Evolutionary conservation across 306 rosid species (phyloP), one percentile per base, ranked within the genome.

Genomic region (Prunus fruticosa): DNA sequence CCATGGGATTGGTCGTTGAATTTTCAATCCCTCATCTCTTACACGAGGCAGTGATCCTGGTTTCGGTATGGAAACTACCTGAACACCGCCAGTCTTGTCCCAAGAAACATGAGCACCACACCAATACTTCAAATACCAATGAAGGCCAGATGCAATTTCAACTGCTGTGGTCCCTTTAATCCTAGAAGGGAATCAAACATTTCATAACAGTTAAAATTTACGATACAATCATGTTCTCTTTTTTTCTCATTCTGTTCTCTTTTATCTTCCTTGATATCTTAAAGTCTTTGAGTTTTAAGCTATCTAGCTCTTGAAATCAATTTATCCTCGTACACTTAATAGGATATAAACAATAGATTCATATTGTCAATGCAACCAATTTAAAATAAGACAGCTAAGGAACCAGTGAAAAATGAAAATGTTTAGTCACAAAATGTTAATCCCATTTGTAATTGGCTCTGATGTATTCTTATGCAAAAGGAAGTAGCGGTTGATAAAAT

Each of bases 81-180:
- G 98, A 85, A 82, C 67, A 62, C 98, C 96, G 65, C 98, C 98
- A 18, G 97, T 90, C 87, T 92, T 95, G 78, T 92, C 92, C 97
- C 97, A 92, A 43, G 99, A 92, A 73, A 95, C 80, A 76, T 92
- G 97, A 82, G 93, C 97, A 50, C 92, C 90, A 22, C 99, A 92
- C 92, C 89, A 90, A 73, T 92, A 95, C 82, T 95, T 95, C 46
- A 95, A 87, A 83, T 90, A 95, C 97, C 97, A 95, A 76, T 95
- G 92, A 72, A 95, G 96, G 76, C 98, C 97, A 28, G 92, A 92
- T 65, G 83, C 91, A 80, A 92, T 87, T 82, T 92, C 98, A 64
- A 95, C 97, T 51, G 87, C 97, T 12, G 98, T 87, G 77, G 97
- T 89, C 61, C 97, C 98, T 53, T 77, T 80, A 68, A 94, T 87